Percentiles rank a stretch among this genome's conserved stretches.
Evolutionary conservation across 768 basidiomycete genomes (phyloP).

Genomic region (Pleurotus pulmonarius): DNA sequence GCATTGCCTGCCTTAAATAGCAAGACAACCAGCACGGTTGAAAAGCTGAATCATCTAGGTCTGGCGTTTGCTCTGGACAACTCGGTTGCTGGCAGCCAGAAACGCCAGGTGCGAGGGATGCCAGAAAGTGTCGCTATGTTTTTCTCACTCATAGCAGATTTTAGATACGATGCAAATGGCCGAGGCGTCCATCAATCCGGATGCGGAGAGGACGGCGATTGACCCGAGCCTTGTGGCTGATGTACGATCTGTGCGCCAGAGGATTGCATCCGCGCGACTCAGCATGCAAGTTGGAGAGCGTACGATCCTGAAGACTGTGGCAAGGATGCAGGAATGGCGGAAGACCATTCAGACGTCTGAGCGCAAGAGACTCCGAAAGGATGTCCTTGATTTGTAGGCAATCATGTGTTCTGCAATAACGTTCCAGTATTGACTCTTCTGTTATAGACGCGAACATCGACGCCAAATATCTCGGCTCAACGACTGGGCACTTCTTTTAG

Average conservation of each 20-base stretch:
- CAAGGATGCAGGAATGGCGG: slow-evolving; percentile 70
- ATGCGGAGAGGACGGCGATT: slow-evolving; percentile 42
- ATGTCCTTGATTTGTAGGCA: slow-evolving; percentile 62
- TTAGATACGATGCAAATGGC: slow-evolving; percentile 54
- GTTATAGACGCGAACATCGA: slow-evolving; percentile 66
- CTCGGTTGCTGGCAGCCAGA: slow-evolving; percentile 58
- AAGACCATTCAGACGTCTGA: slow-evolving; percentile 66
- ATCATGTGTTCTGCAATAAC: slow-evolving; percentile 16
- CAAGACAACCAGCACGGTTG: slow-evolving; percentile 50
- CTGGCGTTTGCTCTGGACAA: slow-evolving; percentile 64
- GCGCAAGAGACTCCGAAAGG: slow-evolving; percentile 68
- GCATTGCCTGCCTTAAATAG: slow-evolving; percentile 34
- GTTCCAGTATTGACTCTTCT: neutral
- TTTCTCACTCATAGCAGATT: slow-evolving; percentile 31
- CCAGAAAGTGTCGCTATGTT: neutral
- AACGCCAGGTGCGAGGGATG: slow-evolving; percentile 55
- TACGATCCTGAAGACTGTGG: slow-evolving; percentile 57
- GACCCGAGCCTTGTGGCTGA: slow-evolving; percentile 51
- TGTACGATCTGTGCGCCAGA: slow-evolving; percentile 46
- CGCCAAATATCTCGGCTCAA: slow-evolving; percentile 60
- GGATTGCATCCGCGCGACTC: slow-evolving; percentile 53
- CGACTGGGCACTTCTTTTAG: slow-evolving; percentile 59
- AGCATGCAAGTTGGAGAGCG: slow-evolving; percentile 64
- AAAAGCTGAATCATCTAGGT: slow-evolving; percentile 71
- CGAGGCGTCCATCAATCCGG: slow-evolving; percentile 48